These are phyloP conservation scores for Brassica hybrid DNA, from an alignment of 441 rosid species.

Conservation along the genomic window DNA sequence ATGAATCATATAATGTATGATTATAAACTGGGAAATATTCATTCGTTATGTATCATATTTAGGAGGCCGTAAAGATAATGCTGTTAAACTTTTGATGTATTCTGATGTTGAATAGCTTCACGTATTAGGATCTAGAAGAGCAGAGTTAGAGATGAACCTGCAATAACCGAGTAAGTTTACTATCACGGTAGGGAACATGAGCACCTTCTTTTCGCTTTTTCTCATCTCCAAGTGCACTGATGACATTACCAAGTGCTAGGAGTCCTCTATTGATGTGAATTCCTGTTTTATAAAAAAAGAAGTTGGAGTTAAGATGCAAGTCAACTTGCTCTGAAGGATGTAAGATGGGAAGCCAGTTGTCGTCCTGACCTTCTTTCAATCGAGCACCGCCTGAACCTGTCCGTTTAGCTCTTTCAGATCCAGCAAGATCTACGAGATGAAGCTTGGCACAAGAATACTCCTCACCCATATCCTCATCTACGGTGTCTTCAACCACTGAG, in stretches of 20 bases:
- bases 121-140: conserved; percentile 16
- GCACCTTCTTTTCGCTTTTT: conserved; percentile 70
- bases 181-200: conserved; percentile 74
- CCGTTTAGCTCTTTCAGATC: conserved; percentile 76
- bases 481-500: conserved; percentile 44
- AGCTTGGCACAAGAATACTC: conserved; percentile 73
- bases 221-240: conserved; percentile 75
- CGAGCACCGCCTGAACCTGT: conserved; percentile 73
- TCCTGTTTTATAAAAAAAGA: conserved; percentile 47
- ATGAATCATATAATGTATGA: conserved; percentile 2
- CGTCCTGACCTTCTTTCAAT: conserved; percentile 62
- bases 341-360: conserved; percentile 31
- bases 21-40: neutral
- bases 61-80: conserved; percentile 7
- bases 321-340: conserved; percentile 7
- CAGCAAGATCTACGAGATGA: conserved; percentile 77
- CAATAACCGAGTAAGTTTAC: conserved; percentile 69
- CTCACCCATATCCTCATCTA: conserved; percentile 61
- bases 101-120: neutral
- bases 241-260: conserved; percentile 78
- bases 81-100: neutral
- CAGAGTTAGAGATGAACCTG: conserved; percentile 51
- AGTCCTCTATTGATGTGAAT: conserved; percentile 72
- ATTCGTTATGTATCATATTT: neutral
- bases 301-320: conserved; percentile 8